phyloP scores from a whole-genome alignment of 192 early-diverging fungal genomes.

The Chytriomyces confervae region DNA sequence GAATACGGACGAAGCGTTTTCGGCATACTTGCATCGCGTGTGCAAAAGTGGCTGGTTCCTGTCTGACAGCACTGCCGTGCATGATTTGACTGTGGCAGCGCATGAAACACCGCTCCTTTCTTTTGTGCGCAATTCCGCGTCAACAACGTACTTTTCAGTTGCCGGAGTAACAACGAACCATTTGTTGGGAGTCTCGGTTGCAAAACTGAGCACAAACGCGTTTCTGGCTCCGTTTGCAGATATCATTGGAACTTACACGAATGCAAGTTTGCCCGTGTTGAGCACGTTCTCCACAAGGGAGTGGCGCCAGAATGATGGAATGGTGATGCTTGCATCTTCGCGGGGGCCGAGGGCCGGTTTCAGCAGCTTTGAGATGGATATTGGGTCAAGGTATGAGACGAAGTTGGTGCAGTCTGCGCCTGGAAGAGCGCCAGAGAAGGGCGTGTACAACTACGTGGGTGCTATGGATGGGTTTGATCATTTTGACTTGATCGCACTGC shows the following conservation, averaged over 20 bases:
- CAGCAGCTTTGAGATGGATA: slow-evolving; percentile 25
- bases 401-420: not conserved
- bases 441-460: slow-evolving; percentile 22
- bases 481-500: not conserved
- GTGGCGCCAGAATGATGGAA: slow-evolving; percentile 37
- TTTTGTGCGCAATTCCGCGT: slow-evolving; percentile 25
- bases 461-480: slow-evolving; percentile 16
- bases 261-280: slow-evolving; percentile 9
- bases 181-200: not conserved
- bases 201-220: slow-evolving; percentile 14
- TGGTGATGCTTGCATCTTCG: slow-evolving; percentile 26
- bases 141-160: slow-evolving; percentile 33
- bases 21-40: slow-evolving; percentile 19
- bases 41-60: slow-evolving; percentile 10
- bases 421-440: slow-evolving; percentile 4
- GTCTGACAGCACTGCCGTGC: slow-evolving; percentile 30
- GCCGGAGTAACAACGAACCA: slow-evolving; percentile 14
- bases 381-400: not conserved
- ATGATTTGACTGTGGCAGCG: slow-evolving; percentile 18
- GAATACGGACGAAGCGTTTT: slow-evolving; percentile 14
- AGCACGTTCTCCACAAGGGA: not conserved
- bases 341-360: slow-evolving; percentile 23
- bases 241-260: slow-evolving; percentile 31
- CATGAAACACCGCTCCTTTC: slow-evolving; percentile 12
- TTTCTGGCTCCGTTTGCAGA: slow-evolving; percentile 25